Base-by-base conservation (phyloP, 768 basidiomycete species). In the Termitomyces eurrhizus region DNA sequence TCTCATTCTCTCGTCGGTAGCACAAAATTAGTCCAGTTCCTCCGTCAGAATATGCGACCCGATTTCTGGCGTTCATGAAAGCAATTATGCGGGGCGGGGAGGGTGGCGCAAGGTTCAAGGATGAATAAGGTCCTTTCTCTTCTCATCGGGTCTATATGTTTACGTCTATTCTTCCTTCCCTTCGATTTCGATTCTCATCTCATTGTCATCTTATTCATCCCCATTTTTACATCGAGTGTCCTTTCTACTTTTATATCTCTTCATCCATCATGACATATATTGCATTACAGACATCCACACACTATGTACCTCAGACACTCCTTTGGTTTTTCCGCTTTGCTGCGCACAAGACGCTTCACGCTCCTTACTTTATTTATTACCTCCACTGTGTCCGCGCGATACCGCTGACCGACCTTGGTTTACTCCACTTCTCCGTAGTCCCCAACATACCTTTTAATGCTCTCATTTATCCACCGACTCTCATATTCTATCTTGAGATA, bases 1-100 rank as follows among this genome's bases (percentile, higher is more conserved):
- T 66, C 50, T 62, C 51, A 5, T 32, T 57, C 57, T 58, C 41
- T 33, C 12, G 6, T 16, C 13, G 35, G 14, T 65, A 97, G 94
- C 93, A 95, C 69, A 95, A 92, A 70, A 98, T 98, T 66, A 95
- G 93, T 56, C 93, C 95, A 7, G 93, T 98, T 2, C 89, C 89
- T 2, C 94, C 97, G 0, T 66, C 74, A 7, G 92, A 95, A 66
- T 98, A 99, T 70, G 89, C 86, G 4, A 85, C 92, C 41, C 85
- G 97, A 49, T 98, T 99, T 81, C 88, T 92, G 73, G 61, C 78
- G 29, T 95, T 95, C 67, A 88, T 95, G 87, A 87, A 85, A 70
- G 88, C 90, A 26, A 81, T 89, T 67, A 92, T 94, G 87, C 85
- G 87, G 3, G 89, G 90, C 24, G 92, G 92, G 9, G 90, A 79